phyloP scores from a whole-genome alignment of 208 protist species.

The Balamuthia mandrillaris region DNA sequence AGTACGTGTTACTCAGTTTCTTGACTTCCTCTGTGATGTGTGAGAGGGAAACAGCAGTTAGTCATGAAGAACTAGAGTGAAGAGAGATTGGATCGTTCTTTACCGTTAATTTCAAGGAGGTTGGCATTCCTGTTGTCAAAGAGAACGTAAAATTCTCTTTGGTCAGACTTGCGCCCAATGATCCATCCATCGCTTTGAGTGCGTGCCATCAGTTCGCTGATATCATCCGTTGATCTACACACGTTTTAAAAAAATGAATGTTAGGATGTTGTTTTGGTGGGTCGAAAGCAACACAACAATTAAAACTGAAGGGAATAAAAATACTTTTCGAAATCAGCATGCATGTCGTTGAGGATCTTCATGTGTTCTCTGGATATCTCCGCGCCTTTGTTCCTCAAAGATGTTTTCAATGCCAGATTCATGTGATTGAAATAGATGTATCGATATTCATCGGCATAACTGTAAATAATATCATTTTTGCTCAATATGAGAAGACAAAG shows the following conservation, averaged over 20 bases:
- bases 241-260: not conserved
- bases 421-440: slow-evolving; percentile 73
- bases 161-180: slow-evolving; percentile 61
- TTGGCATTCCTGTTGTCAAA: slow-evolving; percentile 65
- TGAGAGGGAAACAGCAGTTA: not conserved
- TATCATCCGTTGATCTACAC: not conserved
- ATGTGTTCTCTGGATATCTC: slow-evolving; percentile 50
- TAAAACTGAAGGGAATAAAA: not conserved
- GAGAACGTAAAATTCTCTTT: slow-evolving; percentile 65
- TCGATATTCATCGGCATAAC: slow-evolving; percentile 39
- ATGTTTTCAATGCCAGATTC: slow-evolving; percentile 68
- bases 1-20: slow-evolving; percentile 29
- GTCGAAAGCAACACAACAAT: not conserved
- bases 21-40: not conserved
- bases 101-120: slow-evolving; percentile 63
- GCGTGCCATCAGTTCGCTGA: slow-evolving; percentile 50
- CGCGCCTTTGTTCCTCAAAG: slow-evolving; percentile 40
- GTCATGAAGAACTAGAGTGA: not conserved
- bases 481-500: not conserved
- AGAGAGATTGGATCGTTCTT: not conserved
- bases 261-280: not conserved
- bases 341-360: slow-evolving; percentile 63
- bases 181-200: slow-evolving; percentile 62
- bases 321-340: slow-evolving; percentile 57
- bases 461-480: too few relatives aligned